Evolutionary conservation across 2,329 filamentous ascomycete genomes (phyloP).

Genomic region (Trichoderma sp.): DNA sequence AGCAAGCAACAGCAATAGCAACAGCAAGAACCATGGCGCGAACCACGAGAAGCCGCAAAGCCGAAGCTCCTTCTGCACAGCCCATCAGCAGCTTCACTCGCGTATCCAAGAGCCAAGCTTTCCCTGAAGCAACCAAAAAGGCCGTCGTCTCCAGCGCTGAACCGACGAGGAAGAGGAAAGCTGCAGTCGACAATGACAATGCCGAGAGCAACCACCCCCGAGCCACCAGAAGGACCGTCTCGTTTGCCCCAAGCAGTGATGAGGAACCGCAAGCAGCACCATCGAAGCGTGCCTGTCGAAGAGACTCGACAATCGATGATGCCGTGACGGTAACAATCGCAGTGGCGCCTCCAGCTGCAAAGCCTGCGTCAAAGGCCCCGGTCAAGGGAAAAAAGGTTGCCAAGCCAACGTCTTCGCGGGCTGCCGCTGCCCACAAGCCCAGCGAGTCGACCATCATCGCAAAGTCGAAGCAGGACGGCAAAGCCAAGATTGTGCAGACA

Average conservation of each 20-base stretch:
- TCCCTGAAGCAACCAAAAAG: constrained; percentile 39
- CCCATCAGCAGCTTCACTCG: constrained; percentile 49
- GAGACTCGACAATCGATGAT: constrained; percentile 26
- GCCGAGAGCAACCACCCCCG: constrained; percentile 30
- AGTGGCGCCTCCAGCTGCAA: not conserved
- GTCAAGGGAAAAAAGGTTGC: constrained; percentile 37
- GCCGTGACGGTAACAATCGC: not conserved
- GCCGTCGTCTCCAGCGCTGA: constrained; percentile 30
- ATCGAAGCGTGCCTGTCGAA: constrained; percentile 34
- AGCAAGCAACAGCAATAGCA: not conserved
- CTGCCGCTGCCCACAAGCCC: constrained; percentile 35
- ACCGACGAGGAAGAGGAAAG: constrained; percentile 42
- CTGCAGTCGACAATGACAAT: constrained; percentile 29
- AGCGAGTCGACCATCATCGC: constrained; percentile 35
- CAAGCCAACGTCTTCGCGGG: constrained; percentile 33
- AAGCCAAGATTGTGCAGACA: constrained; percentile 35
- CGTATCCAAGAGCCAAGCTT: constrained; percentile 46
- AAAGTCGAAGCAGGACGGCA: constrained; percentile 33
- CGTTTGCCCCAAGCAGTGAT: constrained; percentile 39
- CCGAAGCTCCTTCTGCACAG: constrained; percentile 25
- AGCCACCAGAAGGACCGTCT: constrained; percentile 32
- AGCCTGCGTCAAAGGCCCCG: constrained; percentile 14
- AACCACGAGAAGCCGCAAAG: constrained; percentile 24
- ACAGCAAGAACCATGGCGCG: constrained; percentile 22
- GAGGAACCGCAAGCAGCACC: constrained; percentile 29